phyloP scores from a whole-genome alignment of 371 early-diverging fungal genomes.

The Mycotypha africana region DNA sequence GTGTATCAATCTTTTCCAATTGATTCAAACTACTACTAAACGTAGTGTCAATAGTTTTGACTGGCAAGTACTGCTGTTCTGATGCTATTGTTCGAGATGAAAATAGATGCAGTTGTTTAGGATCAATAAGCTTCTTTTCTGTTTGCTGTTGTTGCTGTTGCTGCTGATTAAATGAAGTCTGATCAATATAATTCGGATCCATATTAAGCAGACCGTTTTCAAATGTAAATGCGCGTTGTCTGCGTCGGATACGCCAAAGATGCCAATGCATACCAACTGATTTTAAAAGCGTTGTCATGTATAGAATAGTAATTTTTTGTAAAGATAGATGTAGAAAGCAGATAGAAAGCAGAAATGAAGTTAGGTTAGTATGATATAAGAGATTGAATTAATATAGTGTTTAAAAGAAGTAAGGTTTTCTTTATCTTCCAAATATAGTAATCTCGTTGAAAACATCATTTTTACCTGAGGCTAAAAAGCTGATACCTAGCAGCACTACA shows the following conservation, averaged over 20 bases:
- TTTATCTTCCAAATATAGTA: too few relatives aligned
- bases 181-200: too few relatives aligned
- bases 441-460: too few relatives aligned
- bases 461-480: conserved; percentile 49
- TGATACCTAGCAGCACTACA: conserved; percentile 46
- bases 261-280: conserved; percentile 49
- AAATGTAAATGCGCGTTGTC: conserved; percentile 29
- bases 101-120: conserved; percentile 23
- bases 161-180: too few relatives aligned
- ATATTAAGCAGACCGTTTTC: conserved; percentile 32
- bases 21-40: too few relatives aligned
- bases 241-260: conserved; percentile 40
- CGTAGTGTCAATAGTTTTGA: too few relatives aligned
- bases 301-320: too few relatives aligned
- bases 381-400: too few relatives aligned
- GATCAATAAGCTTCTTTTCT: conserved; percentile 25
- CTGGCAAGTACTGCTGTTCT: conserved; percentile 2
- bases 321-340: conserved; percentile 1
- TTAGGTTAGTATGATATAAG: too few relatives aligned
- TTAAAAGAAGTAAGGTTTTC: neutral
- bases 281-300: too few relatives aligned
- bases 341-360: too few relatives aligned
- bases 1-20: too few relatives aligned
- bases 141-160: conserved; percentile 1
- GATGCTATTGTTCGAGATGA: conserved; percentile 36